A percentile compares a stretch with the other conserved stretches of the same genome.
Evolutionary conservation across 371 early-diverging fungal genomes (phyloP).

Genomic region (Syncephalastrum monosporum): DNA sequence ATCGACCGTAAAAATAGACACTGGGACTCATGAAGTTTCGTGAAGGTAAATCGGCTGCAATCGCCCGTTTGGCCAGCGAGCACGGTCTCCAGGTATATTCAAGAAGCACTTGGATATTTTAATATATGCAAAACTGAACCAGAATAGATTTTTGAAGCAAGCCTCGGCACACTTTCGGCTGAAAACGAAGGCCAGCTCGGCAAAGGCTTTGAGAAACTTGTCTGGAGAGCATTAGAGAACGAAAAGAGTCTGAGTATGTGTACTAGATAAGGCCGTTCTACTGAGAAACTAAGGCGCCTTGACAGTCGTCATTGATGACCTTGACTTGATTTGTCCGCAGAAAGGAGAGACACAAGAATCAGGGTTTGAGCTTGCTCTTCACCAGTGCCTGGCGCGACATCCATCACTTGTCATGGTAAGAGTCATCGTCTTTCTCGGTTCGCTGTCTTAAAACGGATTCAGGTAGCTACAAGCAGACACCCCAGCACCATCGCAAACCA

Average conservation of each 20-base stretch:
- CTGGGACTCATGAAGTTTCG: not conserved
- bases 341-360: constrained; percentile 34
- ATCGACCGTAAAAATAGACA: not conserved
- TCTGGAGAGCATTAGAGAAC: constrained; percentile 20
- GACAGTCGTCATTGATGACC: constrained; percentile 53
- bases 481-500: constrained; percentile 7
- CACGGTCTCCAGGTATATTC: constrained; percentile 17
- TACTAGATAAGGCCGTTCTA: not conserved
- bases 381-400: constrained; percentile 1
- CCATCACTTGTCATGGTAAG: constrained; percentile 17
- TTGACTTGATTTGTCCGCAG: constrained; percentile 54
- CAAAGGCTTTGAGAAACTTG: constrained; percentile 33
- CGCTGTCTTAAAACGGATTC: not conserved
- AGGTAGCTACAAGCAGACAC: constrained; percentile 23
- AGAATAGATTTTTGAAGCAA: constrained; percentile 18
- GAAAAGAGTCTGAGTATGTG: constrained; percentile 17
- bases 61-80: constrained; percentile 23
- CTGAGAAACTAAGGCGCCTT: not conserved
- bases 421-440: not conserved
- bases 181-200: constrained; percentile 34
- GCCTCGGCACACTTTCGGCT: constrained; percentile 39
- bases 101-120: not conserved
- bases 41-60: constrained; percentile 36
- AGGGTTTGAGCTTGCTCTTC: constrained; percentile 24
- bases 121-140: not conserved